Conservation (phyloP, 495 filamentous ascomycete species). For the Neurospora sp. region DNA sequence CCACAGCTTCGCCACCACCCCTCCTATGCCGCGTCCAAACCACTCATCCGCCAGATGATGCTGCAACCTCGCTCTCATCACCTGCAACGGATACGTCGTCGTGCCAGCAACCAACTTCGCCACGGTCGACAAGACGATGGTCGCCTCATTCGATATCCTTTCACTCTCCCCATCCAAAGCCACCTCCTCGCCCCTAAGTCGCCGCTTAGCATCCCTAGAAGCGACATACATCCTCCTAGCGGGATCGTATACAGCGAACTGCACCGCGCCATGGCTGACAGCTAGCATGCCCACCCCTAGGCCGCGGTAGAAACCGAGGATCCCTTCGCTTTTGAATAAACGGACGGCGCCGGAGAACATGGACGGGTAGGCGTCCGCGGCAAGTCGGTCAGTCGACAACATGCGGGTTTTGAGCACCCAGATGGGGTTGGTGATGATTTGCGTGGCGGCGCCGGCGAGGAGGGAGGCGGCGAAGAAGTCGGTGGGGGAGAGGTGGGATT, state of each 20-base stretch:
- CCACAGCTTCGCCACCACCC: slow-evolving; percentile 68
- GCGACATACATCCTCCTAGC: slow-evolving; percentile 50
- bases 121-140: slow-evolving; percentile 63
- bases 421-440: slow-evolving; percentile 83
- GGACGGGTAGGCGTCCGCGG: slow-evolving; percentile 72
- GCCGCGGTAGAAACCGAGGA: slow-evolving; percentile 73
- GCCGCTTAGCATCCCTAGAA: slow-evolving; percentile 19
- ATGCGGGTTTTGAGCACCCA: slow-evolving; percentile 99
- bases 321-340: slow-evolving; percentile 58
- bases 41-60: slow-evolving; percentile 63
- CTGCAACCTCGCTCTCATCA: slow-evolving; percentile 78
- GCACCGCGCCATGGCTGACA: slow-evolving; percentile 89
- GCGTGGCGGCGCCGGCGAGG: slow-evolving; percentile 61
- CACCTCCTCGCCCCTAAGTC: neutral
- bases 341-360: slow-evolving; percentile 56
- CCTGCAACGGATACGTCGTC: slow-evolving; percentile 89
- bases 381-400: slow-evolving; percentile 65
- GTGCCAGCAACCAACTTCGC: slow-evolving; percentile 80
- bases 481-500: slow-evolving; percentile 42
- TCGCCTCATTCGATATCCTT: slow-evolving; percentile 62
- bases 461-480: slow-evolving; percentile 83
- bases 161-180: slow-evolving; percentile 1
- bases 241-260: slow-evolving; percentile 92
- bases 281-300: slow-evolving; percentile 75
- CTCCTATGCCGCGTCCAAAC: slow-evolving; percentile 58